These are phyloP conservation scores for Exophiala bonariae DNA, from an alignment of 2,329 filamentous ascomycete genomes.

Conservation along the genomic window DNA sequence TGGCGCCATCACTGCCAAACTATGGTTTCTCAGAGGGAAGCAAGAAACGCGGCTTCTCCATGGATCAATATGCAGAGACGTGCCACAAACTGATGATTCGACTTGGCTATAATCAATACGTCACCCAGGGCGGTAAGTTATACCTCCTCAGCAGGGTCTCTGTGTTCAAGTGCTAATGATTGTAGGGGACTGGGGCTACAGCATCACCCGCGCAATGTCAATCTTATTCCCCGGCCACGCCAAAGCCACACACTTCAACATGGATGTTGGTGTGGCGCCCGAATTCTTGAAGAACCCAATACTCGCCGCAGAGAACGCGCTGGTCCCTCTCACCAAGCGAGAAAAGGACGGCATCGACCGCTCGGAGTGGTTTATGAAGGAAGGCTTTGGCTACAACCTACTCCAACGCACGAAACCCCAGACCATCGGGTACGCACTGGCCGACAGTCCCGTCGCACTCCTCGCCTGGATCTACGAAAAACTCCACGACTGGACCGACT, in stretches of 20 bases:
- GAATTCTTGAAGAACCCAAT: conserved; percentile 36
- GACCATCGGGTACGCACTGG: conserved; percentile 68
- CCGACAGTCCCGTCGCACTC: conserved; percentile 68
- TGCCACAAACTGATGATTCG: conserved; percentile 22
- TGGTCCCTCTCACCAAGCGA: conserved; percentile 53
- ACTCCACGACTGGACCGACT: conserved; percentile 72
- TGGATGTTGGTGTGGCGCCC: conserved; percentile 17
- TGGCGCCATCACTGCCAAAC: conserved; percentile 25
- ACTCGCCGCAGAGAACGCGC: conserved; percentile 57
- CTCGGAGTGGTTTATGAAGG: conserved; percentile 55
- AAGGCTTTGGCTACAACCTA: conserved; percentile 56
- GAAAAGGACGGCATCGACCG: conserved; percentile 57
- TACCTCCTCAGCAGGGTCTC: background rate
- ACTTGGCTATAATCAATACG: conserved; percentile 25
- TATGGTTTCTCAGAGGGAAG: conserved; percentile 15
- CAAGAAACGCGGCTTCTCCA: conserved; percentile 55
- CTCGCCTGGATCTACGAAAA: conserved; percentile 83
- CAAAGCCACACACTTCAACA: conserved; percentile 20
- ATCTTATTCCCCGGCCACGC: conserved; percentile 29
- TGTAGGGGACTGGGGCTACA: conserved; percentile 64
- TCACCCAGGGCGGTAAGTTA: conserved; percentile 49
- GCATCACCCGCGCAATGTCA: conserved; percentile 64
- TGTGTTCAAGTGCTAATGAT: background rate
- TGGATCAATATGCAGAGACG: conserved; percentile 57
- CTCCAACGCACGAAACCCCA: conserved; percentile 69